A percentile compares a stretch with the other conserved stretches of the same genome.
phyloP scores from a whole-genome alignment of 805 yeast genomes.

The Komagataella kurtzmanii region DNA sequence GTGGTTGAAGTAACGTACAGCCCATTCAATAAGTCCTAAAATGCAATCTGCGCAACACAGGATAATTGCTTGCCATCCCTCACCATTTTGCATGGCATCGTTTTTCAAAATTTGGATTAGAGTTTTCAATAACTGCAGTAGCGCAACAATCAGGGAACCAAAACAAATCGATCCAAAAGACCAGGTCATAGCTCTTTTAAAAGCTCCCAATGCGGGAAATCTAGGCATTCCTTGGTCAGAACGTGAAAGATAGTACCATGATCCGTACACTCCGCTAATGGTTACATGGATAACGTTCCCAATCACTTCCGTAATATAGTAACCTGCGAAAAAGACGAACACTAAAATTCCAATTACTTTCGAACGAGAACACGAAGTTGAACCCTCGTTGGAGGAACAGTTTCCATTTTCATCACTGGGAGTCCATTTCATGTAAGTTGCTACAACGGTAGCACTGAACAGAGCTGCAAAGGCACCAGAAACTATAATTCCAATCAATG shows the following conservation, averaged over 20 bases:
- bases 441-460: slow-evolving; percentile 55
- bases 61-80: slow-evolving; percentile 7
- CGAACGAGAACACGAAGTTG: slow-evolving; percentile 32
- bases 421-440: slow-evolving; percentile 67
- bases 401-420: slow-evolving; percentile 38
- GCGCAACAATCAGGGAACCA: slow-evolving; percentile 49
- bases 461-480: slow-evolving; percentile 52
- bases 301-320: slow-evolving; percentile 66
- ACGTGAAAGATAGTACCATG: slow-evolving; percentile 68
- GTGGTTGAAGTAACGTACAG: slow-evolving; percentile 75
- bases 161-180: slow-evolving; percentile 10
- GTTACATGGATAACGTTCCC: slow-evolving; percentile 66
- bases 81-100: slow-evolving; percentile 11
- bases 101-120: slow-evolving; percentile 36
- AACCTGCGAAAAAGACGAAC: slow-evolving; percentile 69
- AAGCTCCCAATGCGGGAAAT: slow-evolving; percentile 63
- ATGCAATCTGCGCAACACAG: slow-evolving; percentile 10
- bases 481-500: slow-evolving; percentile 44
- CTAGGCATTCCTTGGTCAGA: slow-evolving; percentile 69
- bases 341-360: slow-evolving; percentile 59
- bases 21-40: slow-evolving; percentile 55
- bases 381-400: slow-evolving; percentile 35
- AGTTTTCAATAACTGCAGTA: slow-evolving; percentile 55
- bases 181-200: slow-evolving; percentile 24
- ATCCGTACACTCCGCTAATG: slow-evolving; percentile 67